These are phyloP conservation scores for Linum lewisii DNA, from an alignment of 345 rosid genomes.

Conservation along the genomic window DNA sequence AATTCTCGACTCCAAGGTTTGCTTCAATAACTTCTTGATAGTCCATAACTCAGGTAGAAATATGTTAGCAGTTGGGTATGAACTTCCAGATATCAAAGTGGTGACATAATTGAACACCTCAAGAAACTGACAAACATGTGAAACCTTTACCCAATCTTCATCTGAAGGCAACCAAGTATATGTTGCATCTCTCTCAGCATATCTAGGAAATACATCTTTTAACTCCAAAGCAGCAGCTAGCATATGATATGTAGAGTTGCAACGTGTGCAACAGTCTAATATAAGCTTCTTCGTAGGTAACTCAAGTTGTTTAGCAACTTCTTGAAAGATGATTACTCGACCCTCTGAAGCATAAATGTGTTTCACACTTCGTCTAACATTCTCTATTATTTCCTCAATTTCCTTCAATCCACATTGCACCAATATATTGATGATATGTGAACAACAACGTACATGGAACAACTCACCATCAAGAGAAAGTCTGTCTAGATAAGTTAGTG, in stretches of 20 bases:
- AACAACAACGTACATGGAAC: too few species aligned
- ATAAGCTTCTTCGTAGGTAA: constrained; percentile 17
- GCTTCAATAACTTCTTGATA: too few species aligned
- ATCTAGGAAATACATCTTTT: constrained; percentile 14
- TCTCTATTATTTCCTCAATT: constrained; percentile 10
- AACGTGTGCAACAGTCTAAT: constrained; percentile 16
- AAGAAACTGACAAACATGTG: too few species aligned
- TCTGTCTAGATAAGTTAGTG: constrained; percentile 12
- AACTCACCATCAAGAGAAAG: too few species aligned
- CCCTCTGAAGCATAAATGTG: constrained; percentile 21
- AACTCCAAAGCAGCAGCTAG: constrained; percentile 16
- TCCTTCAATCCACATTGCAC: too few species aligned
- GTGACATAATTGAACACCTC: too few species aligned
- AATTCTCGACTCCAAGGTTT: too few species aligned
- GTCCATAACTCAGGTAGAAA: too few species aligned
- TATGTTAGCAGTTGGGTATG: too few species aligned
- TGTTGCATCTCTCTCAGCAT: constrained; percentile 16
- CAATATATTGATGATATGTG: too few species aligned
- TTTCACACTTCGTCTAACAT: constrained; percentile 15
- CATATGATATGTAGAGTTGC: constrained; percentile 23
- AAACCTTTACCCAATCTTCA: constrained; percentile 23
- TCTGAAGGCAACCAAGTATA: constrained; percentile 14
- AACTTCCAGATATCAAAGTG: too few species aligned
- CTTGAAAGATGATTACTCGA: constrained; percentile 15
- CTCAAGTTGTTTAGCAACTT: constrained; percentile 18